Base-by-base conservation (phyloP, 257 asterid species). In the Solanum sitiens region DNA sequence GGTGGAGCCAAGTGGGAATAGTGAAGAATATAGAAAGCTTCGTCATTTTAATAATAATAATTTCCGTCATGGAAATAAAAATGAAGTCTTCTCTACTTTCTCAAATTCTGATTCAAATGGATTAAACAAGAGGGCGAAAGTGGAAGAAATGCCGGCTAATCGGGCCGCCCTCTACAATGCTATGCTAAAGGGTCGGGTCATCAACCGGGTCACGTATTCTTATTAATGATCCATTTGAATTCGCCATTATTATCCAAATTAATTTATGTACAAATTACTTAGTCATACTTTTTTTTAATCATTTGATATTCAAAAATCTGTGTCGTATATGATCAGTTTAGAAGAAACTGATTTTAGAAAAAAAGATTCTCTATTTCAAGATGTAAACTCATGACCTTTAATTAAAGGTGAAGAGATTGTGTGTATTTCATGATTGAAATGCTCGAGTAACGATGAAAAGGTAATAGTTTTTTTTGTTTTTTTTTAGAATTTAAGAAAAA, bases 1-100 rank as follows among this genome's bases (percentile, higher is more conserved):
- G 91, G 98, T 95, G 93, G 98, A 95, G 93, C 96, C 98, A 23
- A 90, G 21, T 88, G 98, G 98, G 35, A 95, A 95, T 87, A 91
- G 93, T 83, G 96, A 94, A 68, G 95, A 91, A 53, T 95, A 95
- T 88, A 92, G 98, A 84, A 95, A 89, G 89, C 77, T 86, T 87
- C 94, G 67, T 12, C 42, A 67, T 74, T 39, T 39, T 37, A 74
- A 74, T 15, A 47, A 53, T 71, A 50, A 73, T 75, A 88, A 63
- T 47, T 47, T 18, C n/a, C 67, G 42, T 11, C 27, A 35, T 12
- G 44, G 0, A 76, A 88, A 83, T 47, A 47, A 33, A 87, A 84
- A 37, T 2, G 40, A 42, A 42, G 61, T 15, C 32, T 47, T 70
- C 21, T 65, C 89, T 70, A 50, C 86, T 33, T 61, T 88, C 50